These are phyloP conservation scores for Sclerotinia nivalis DNA, from an alignment of 2,329 filamentous ascomycete species.

Conservation along the genomic window DNA sequence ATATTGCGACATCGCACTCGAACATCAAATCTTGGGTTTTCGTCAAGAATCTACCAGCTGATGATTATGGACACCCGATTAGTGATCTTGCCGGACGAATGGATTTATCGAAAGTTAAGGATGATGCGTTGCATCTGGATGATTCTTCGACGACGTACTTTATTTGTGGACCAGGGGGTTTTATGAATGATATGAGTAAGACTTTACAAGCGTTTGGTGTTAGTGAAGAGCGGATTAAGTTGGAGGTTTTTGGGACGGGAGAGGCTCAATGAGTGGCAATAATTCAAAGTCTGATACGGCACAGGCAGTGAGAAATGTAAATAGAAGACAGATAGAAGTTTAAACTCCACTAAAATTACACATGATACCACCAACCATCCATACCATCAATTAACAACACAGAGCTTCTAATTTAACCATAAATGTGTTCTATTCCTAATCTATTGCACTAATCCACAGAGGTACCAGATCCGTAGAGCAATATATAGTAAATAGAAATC, in stretches of 20 bases:
- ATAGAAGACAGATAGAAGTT: background rate
- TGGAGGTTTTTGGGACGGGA: conserved; percentile 18
- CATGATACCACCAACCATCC: background rate
- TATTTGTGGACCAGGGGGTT: conserved; percentile 17
- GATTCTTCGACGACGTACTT: conserved; percentile 2
- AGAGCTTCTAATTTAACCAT: background rate
- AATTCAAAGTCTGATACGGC: background rate
- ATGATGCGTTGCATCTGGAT: conserved; percentile 6
- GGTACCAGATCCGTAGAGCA: too few species aligned
- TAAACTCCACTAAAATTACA: conserved; percentile 3
- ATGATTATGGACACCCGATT: background rate
- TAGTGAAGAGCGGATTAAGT: background rate
- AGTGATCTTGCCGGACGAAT: background rate
- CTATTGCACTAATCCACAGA: too few species aligned
- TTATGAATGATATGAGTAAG: conserved; percentile 16
- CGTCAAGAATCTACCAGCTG: background rate
- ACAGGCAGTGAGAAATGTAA: background rate
- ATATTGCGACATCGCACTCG: background rate
- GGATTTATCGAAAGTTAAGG: conserved; percentile 3
- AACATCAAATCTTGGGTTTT: conserved; percentile 14
- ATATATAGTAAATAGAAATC: too few species aligned
- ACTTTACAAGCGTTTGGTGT: background rate
- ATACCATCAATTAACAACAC: too few species aligned
- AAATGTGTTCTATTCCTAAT: background rate
- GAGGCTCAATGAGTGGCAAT: background rate